Base-by-base conservation (phyloP, 2,329 filamentous ascomycete species). In the Fusarium hostae region DNA sequence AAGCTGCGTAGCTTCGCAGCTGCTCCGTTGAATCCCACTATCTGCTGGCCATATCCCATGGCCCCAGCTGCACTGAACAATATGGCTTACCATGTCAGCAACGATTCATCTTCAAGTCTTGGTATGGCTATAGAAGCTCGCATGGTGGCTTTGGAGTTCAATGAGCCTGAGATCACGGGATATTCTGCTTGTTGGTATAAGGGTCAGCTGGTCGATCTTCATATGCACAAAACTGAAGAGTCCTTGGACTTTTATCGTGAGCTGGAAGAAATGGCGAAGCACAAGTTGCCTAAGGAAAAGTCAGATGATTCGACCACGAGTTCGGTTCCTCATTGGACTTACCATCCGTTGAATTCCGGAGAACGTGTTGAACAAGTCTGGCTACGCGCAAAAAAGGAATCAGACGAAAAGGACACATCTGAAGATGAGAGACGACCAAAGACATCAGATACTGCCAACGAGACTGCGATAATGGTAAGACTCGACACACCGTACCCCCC, bases 181-280 rank as follows among this genome's bases (percentile, higher is more conserved):
- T 68, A 71, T 28, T 72, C 70, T 34, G 22, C 45, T 9, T 72
- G 66, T 22, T 72, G 70, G 70, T 28, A 43, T 18, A 37, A 41
- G 28, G 39, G 43, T 2, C 51, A 39, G 8, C 43, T 68, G 15
- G 8, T 71, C 10, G 44, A 60, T 15, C 35, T 72, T 6, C 62
- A 51, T 18, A 32, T 45, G 10, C 61, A 72, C 35, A 58, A 48
- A 18, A n/a, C 26, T 15, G 26, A 28, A 22, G 70, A 67, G 37
- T 40, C 32, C 20, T 28, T 63, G 6, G 24, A n/a, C 8, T 70
- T 72, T 51, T 67, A 70, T 18, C 48, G 24, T 3, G 57, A 58
- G 34, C 6, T 63, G 22, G 69, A 66, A 10, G 18, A 44, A 4
- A 50, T 44, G 9, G 24, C 34, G 3, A 9, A 32, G 11, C 15